A percentile compares a stretch with the other conserved stretches of the same genome.
phyloP scores from a whole-genome alignment of 164 flowering plant genomes.

The Liriodendron chinense region DNA sequence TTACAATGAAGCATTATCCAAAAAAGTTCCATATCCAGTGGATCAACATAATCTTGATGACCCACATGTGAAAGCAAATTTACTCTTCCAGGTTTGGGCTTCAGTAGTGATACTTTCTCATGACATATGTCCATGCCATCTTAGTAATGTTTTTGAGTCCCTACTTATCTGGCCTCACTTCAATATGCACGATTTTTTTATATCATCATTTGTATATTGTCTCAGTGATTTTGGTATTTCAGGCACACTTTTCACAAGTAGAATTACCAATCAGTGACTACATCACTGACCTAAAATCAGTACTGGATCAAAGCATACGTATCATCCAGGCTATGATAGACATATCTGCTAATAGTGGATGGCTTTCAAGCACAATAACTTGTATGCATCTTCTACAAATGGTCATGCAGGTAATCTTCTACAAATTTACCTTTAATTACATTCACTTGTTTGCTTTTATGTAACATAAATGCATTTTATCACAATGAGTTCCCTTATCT shows the following conservation, averaged over 20 bases:
- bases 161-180: not conserved
- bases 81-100: slow-evolving; percentile 76
- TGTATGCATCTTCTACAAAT: slow-evolving; percentile 98
- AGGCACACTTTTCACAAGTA: slow-evolving; percentile 94
- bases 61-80: slow-evolving; percentile 95
- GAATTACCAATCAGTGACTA: slow-evolving; percentile 93
- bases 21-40: slow-evolving; percentile 61
- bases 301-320: slow-evolving; percentile 97
- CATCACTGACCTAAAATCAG: slow-evolving; percentile 90
- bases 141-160: not conserved
- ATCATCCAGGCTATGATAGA: slow-evolving; percentile 99
- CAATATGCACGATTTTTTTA: not conserved
- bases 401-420: slow-evolving; percentile 84
- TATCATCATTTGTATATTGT: not conserved
- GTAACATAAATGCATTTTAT: no score
- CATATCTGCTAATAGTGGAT: slow-evolving; percentile 96
- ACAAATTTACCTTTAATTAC: slow-evolving; percentile 4
- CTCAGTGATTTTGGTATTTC: slow-evolving; percentile 17
- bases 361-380: slow-evolving; percentile 86
- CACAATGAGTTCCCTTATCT: not conserved
- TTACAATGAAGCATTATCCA: slow-evolving; percentile 64
- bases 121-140: not conserved
- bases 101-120: not conserved
- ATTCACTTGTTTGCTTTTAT: not conserved
- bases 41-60: slow-evolving; percentile 85